These are phyloP conservation scores for Austroboletus festivus DNA, from an alignment of 768 basidiomycete species.

Conservation along the genomic window DNA sequence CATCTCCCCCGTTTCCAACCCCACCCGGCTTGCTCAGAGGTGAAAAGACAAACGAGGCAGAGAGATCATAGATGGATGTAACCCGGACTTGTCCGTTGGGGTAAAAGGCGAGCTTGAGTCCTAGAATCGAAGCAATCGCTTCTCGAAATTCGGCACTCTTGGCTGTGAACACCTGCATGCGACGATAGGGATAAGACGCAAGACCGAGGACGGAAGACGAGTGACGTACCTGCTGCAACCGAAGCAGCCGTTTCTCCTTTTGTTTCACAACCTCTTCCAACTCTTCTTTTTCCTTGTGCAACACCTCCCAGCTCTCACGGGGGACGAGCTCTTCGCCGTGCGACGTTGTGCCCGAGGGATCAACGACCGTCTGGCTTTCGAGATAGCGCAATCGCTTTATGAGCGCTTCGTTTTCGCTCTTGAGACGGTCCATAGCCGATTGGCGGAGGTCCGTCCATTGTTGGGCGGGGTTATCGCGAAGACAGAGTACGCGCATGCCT, in stretches of 20 bases:
- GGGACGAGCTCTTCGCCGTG: conserved; percentile 51
- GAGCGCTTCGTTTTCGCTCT: conserved; percentile 81
- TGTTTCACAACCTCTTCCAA: conserved; percentile 63
- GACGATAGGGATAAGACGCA: background rate
- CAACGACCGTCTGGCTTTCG: conserved; percentile 40
- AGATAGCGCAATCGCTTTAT: conserved; percentile 62
- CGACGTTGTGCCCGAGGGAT: conserved; percentile 13
- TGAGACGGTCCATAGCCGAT: conserved; percentile 70
- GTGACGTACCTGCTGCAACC: conserved; percentile 69
- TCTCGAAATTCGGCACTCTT: conserved; percentile 92
- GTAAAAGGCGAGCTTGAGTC: conserved; percentile 88
- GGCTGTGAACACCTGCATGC: conserved; percentile 65
- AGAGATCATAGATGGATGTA: conserved; percentile 86
- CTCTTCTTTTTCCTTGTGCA: conserved; percentile 65
- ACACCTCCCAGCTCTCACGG: conserved; percentile 73
- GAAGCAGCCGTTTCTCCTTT: conserved; percentile 76
- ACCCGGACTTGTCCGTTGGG: conserved; percentile 88
- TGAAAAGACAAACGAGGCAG: conserved; percentile 85
- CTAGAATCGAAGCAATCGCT: conserved; percentile 84
- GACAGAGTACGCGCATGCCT: conserved; percentile 60
- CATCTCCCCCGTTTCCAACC: conserved; percentile 38
- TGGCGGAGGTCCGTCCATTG: conserved; percentile 76
- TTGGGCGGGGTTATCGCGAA: conserved; percentile 80
- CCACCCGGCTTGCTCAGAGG: conserved; percentile 42
- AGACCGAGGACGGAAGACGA: background rate